Evolutionary conservation across 1,139 yeast species (phyloP), one percentile per base, ranked within the genome.

Genomic region (Kurtzmaniella quercitrusa): DNA sequence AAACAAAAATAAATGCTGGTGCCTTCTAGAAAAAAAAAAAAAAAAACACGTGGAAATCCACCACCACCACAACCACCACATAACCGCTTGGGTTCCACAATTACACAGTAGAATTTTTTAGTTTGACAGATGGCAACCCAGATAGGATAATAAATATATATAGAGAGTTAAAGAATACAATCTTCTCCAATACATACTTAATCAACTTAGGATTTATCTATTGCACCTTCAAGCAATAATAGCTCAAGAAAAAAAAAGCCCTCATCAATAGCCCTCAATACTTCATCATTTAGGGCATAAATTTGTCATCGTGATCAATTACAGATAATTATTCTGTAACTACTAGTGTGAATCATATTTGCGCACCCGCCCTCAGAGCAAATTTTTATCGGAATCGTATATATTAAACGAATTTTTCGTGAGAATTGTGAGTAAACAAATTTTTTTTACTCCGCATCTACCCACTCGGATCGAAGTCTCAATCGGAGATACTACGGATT

Each of bases 361-460:
- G 37, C 37, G 37, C 26, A 3, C 37, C n/a, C n/a, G n/a, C n/a
- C n/a, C n/a, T n/a, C n/a, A n/a, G n/a, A 18, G 17, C 16, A 16
- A 41, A n/a, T 38, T 41, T 41, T 30, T 21, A n/a, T 20, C 33
- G 5, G 18, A 14, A 18, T 21, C 6, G 17, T 26, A 26, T 37
- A 19, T 21, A 32, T 14, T 14, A 3, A 23, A 34, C 34, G 26
- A 23, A 14, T 7, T 23, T 37, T 37, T 19, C 19, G 19, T 17
- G 35, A 30, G 7, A 22, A 22, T 22, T 22, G 26, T 11, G 26
- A 22, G 11, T 11, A 16, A 30, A 30, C 34, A 30, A 16, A 39
- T 19, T 30, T 33, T 19, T 30, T 34, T 34, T 34, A 19, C 37
- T 34, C 37, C 37, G 37, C 37, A 19, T 34, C 15, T 18, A n/a